A percentile compares a stretch with the other conserved stretches of the same genome.
phyloP scores from a whole-genome alignment of 352 stramenopile species.

The Globisporangium canariense region DNA sequence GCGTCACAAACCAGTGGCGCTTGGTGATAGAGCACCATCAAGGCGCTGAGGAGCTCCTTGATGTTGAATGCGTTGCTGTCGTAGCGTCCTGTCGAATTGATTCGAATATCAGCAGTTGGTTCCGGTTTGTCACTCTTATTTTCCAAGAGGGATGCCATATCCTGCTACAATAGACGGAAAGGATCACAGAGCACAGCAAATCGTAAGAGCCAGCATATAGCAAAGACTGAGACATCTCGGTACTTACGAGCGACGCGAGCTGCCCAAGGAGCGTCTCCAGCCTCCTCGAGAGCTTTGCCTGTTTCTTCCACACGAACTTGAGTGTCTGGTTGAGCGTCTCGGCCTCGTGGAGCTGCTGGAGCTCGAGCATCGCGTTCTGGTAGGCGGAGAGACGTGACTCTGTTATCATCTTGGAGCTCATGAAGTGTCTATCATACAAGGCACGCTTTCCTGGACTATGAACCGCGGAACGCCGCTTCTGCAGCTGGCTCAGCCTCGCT shows the following conservation, averaged over 20 bases:
- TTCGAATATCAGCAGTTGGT: too few relatives aligned
- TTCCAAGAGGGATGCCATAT: too few relatives aligned
- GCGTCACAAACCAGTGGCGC: neutral
- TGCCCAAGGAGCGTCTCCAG: conserved; percentile 16
- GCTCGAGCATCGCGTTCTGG: conserved; percentile 32
- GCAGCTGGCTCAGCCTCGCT: neutral
- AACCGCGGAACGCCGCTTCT: neutral
- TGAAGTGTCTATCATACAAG: conserved; percentile 19
- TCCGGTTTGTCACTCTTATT: too few relatives aligned
- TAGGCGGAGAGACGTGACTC: conserved; percentile 1
- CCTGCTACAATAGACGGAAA: too few relatives aligned
- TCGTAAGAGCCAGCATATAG: too few relatives aligned
- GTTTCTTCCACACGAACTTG: conserved; percentile 29
- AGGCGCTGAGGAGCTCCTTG: neutral
- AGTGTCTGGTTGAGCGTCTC: conserved; percentile 40
- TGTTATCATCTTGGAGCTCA: neutral
- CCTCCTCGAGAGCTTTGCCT: conserved; percentile 39
- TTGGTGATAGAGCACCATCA: neutral
- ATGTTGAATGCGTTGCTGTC: neutral
- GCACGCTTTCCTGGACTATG: too few relatives aligned
- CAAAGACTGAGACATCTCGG: neutral
- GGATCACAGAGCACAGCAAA: too few relatives aligned
- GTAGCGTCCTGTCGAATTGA: too few relatives aligned
- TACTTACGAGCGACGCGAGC: neutral
- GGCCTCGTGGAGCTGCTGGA: conserved; percentile 29